These are phyloP conservation scores for Komagataella phaffii DNA, from an alignment of 805 yeast genomes.

Conservation along the genomic window DNA sequence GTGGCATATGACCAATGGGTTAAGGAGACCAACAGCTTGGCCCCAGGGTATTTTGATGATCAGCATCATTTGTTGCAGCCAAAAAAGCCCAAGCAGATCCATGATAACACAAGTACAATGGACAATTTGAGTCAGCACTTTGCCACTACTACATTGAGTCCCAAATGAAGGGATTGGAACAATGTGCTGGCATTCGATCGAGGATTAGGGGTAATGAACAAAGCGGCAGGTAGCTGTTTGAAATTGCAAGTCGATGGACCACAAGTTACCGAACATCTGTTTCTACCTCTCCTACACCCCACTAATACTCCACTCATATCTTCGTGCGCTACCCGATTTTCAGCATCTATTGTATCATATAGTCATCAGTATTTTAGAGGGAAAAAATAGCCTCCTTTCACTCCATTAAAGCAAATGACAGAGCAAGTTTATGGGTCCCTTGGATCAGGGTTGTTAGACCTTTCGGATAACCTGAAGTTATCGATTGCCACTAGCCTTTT, in stretches of 20 bases:
- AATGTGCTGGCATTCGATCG: background rate
- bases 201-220: no score
- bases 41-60: conserved; percentile 17
- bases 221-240: no score
- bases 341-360: no score
- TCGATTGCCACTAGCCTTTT: background rate
- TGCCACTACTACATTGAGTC: background rate
- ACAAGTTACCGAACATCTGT: no score
- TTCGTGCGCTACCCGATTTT: background rate
- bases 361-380: no score
- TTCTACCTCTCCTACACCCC: no score
- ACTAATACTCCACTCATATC: background rate
- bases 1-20: conserved; percentile 9
- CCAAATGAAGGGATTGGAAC: background rate
- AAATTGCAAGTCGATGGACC: no score
- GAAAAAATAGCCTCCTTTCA: background rate
- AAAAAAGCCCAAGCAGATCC: conserved; percentile 3
- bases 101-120: conserved; percentile 1
- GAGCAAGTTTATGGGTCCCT: background rate
- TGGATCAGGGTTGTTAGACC: background rate
- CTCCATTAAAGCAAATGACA: background rate
- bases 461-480: background rate
- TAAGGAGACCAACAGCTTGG: conserved; percentile 7
- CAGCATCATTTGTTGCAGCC: conserved; percentile 12
- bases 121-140: background rate